Evolutionary conservation across 1,139 yeast species (phyloP), one percentile per base, ranked within the genome.

Genomic region (Saccharomyces uvarum): DNA sequence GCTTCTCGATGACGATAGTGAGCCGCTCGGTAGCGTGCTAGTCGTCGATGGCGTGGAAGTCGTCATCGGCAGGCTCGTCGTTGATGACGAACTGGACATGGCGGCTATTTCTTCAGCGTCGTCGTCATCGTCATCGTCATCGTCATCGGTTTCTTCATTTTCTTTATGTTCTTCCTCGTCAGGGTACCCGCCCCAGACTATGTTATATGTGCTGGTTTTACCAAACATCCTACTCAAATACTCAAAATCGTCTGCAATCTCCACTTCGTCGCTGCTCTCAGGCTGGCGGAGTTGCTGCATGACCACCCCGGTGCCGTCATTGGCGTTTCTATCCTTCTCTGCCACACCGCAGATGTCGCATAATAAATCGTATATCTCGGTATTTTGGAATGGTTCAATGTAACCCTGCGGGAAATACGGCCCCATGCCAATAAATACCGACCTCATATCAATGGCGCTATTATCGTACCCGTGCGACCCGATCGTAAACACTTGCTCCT

Each of bases 391-490:
- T 2, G 97, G 96, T 57, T 73, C 68, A 28, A 86, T 69, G 72
- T 21, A 28, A 9, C 74, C 56, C 9, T 66, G 61, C n/a, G 67
- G 59, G 70, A 89, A 89, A 65, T 79, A 87, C 1, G 97, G 97
- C 0, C 98, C 98, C 6, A 78, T 70, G 0, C 86, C 96, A 48
- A 88, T 65, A 67, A 91, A 91, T 13, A 88, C 64, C 0, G 96
- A 91, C 54, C 96, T 75, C 96, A 90, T 89, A 56, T 88, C 73
- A 5, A 85, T 77, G 59, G 85, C 90, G 0, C 84, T 77, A 64
- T 85, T 86, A 65, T 86, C 82, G 66, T 88, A 90, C 0, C 97
- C 97, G 68, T 88, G 96, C 0, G 86, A 86, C 3, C 97, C 97
- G 88, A 41, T 48, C 4, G 52, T 44, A n/a, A 14, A 29, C 13